Percentiles rank a stretch among this genome's conserved stretches.
phyloP scores from a whole-genome alignment of 768 basidiomycete species.

The Trametes cubensis region DNA sequence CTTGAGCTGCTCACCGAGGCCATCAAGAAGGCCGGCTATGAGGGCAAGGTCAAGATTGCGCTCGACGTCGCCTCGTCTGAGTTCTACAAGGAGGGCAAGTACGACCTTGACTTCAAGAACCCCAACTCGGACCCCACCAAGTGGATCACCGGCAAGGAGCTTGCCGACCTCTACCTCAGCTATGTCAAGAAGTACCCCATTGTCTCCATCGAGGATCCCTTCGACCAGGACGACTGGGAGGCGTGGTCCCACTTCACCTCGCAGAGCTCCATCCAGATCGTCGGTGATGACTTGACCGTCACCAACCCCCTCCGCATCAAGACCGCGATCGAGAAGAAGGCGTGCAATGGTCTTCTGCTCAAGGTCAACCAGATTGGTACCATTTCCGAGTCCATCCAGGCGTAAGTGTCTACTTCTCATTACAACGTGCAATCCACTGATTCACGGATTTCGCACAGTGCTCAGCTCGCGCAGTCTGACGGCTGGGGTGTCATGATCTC shows the following conservation, averaged over 20 bases:
- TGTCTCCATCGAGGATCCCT: slow-evolving; percentile 95
- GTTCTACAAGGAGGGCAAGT: slow-evolving; percentile 99
- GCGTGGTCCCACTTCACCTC: slow-evolving; percentile 93
- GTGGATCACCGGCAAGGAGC: slow-evolving; percentile 91
- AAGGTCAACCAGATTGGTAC: slow-evolving; percentile 99
- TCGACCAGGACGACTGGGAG: slow-evolving; percentile 99
- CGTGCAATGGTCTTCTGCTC: slow-evolving; percentile 97
- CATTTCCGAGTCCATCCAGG: slow-evolving; percentile 98
- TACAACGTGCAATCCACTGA: background rate
- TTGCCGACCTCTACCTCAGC: slow-evolving; percentile 87
- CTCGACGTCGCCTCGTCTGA: slow-evolving; percentile 99
- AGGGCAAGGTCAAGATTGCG: slow-evolving; percentile 98
- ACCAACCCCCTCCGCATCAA: slow-evolving; percentile 97
- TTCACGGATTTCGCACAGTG: slow-evolving; percentile 32
- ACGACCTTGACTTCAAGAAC: slow-evolving; percentile 99
- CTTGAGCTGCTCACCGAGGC: slow-evolving; percentile 95
- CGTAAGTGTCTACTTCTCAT: slow-evolving; percentile 56
- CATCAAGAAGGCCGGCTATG: slow-evolving; percentile 97
- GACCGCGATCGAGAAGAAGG: slow-evolving; percentile 99
- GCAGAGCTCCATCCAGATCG: slow-evolving; percentile 81
- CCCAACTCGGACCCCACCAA: slow-evolving; percentile 97
- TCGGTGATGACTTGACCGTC: slow-evolving; percentile 96
- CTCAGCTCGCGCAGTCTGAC: slow-evolving; percentile 92
- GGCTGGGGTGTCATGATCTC: slow-evolving; percentile 99
- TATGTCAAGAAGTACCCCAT: slow-evolving; percentile 95